Evolutionary conservation across 345 rosid species (phyloP).

Genomic region (Ceriops zippeliana): DNA sequence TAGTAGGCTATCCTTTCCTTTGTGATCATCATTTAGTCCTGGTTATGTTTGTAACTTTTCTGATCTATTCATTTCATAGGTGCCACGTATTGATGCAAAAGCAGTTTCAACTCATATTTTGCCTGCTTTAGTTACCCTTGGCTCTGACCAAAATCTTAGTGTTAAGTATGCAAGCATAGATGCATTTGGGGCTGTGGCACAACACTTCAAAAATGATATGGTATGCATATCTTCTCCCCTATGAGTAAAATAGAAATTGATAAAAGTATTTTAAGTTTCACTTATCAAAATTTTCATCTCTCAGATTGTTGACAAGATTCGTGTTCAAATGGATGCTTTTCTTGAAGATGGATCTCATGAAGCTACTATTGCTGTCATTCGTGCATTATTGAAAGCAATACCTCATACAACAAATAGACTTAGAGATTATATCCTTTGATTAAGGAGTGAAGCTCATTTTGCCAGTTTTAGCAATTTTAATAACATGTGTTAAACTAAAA

Average conservation of each 20-base stretch:
- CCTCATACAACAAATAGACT: constrained; percentile 91
- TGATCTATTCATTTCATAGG: constrained; percentile 39
- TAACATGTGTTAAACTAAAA: background rate
- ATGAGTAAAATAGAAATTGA: constrained; percentile 3
- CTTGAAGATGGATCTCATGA: constrained; percentile 99
- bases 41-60: constrained; percentile 1
- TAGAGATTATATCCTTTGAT: constrained; percentile 75
- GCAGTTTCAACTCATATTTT: constrained; percentile 74
- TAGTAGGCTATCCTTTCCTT: constrained; percentile 48
- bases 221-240: constrained; percentile 30
- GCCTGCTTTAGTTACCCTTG: constrained; percentile 93
- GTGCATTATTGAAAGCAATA: constrained; percentile 74
- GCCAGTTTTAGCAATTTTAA: constrained; percentile 7
- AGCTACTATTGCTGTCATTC: constrained; percentile 87
- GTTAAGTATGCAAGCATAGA: constrained; percentile 96
- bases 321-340: constrained; percentile 99
- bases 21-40: constrained; percentile 13
- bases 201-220: constrained; percentile 87
- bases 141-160: constrained; percentile 85
- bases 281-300: constrained; percentile 23
- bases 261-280: background rate
- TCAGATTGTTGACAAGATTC: constrained; percentile 96
- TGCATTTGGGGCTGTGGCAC: constrained; percentile 95
- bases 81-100: constrained; percentile 77
- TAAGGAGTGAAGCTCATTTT: background rate